These are phyloP conservation scores for Ganoderma resinaceum DNA, from an alignment of 1,284 basidiomycete species.

Conservation along the genomic window DNA sequence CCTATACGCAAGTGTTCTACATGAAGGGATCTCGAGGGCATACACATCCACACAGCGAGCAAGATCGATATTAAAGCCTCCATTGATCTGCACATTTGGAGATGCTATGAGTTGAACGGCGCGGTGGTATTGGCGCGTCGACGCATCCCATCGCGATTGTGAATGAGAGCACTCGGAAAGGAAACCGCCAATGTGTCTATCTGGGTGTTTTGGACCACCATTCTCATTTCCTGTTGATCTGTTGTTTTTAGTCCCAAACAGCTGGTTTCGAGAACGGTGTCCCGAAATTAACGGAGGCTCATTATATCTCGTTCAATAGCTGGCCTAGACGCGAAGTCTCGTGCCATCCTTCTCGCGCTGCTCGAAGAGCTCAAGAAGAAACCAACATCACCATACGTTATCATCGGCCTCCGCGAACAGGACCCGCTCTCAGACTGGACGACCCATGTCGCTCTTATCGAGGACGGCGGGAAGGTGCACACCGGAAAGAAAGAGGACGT, in stretches of 20 bases:
- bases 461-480: conserved; percentile 39
- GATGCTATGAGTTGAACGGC: too few relatives aligned
- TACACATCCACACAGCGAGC: too few relatives aligned
- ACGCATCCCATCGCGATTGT: too few relatives aligned
- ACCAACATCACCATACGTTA: conserved; percentile 59
- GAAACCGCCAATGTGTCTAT: too few relatives aligned
- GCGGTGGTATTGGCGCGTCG: too few relatives aligned
- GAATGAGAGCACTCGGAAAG: too few relatives aligned
- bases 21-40: too few relatives aligned
- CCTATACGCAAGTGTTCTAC: too few relatives aligned
- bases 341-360: conserved; percentile 63
- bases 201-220: too few relatives aligned
- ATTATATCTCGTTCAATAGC: conserved; percentile 49
- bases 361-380: conserved; percentile 56
- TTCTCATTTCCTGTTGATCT: neutral
- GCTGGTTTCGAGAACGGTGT: too few relatives aligned
- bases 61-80: too few relatives aligned
- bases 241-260: neutral
- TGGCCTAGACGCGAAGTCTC: conserved; percentile 71
- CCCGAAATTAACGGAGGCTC: neutral
- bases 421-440: conserved; percentile 88
- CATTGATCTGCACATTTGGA: too few relatives aligned
- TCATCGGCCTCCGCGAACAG: conserved; percentile 83
- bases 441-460: conserved; percentile 74
- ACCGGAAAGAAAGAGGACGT: conserved; percentile 40